Base-by-base conservation (phyloP, 2,329 filamentous ascomycete species). In the Macroventuria anomochaeta region DNA sequence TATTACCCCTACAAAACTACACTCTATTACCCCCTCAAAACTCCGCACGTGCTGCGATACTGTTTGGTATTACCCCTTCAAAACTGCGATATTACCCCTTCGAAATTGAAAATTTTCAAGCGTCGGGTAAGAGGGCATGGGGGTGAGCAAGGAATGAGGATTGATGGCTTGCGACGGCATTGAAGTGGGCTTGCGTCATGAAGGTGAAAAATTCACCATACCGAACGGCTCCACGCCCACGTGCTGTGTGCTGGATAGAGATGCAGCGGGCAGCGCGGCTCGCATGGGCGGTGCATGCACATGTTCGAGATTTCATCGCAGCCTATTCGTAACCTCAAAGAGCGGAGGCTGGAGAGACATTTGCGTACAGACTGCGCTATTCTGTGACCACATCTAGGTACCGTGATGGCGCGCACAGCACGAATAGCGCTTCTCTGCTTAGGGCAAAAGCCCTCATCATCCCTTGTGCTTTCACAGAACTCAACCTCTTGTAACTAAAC, bases 51-150 rank as follows among this genome's bases (percentile, higher is more conserved):
- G 5, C 7, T 21, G 17, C 6, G 13, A 7, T 11, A 12, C 1
- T 12, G 3, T 7, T 38, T 38, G 13, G 29, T 32, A 46, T 55
- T 57, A 63, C 53, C 53, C 53, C 53, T 55, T 38, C 46, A 6
- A 55, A 55, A 50, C 39, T 50, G 12, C 15, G 17, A 20, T 31
- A 70, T 74, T 74, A 74, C 70, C 69, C 70, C 70, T 68, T 65
- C 66, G 51, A 71, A 73, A 73, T 46, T 72, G 63, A 72, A 72
- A 71, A 71, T 64, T 65, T 69, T 41, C 41, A n/a, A 32, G 8
- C 31, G 5, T 33, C 23, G 28, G 48, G 31, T 53, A 39, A 46
- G 31, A 18, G 7, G 10, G 44, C 51, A 53, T 48, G 43, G 38
- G 50, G 38, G 50, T 15, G 13, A 2, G n/a, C 11, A 7, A n/a